These are phyloP conservation scores for Penicillium longicatenatum DNA, from an alignment of 495 filamentous ascomycete genomes.

Conservation along the genomic window DNA sequence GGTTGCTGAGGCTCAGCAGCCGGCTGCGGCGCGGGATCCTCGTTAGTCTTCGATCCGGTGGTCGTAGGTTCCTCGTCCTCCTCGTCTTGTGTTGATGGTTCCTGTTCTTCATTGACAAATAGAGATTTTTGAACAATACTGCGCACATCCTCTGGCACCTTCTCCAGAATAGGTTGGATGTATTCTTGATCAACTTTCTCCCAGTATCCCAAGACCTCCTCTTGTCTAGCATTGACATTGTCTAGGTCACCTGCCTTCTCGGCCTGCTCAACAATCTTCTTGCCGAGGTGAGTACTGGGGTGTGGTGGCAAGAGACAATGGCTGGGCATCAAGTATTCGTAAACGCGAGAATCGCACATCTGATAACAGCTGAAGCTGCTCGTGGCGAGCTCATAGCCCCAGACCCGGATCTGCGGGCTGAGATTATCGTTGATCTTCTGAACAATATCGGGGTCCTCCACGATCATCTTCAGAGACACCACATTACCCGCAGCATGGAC, in stretches of 20 bases:
- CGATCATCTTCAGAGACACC: slow-evolving; percentile 91
- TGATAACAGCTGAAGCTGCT: slow-evolving; percentile 90
- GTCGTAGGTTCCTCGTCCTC: slow-evolving; percentile 8
- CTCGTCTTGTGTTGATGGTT: slow-evolving; percentile 10
- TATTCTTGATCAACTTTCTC: slow-evolving; percentile 71
- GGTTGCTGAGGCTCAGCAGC: slow-evolving; percentile 10
- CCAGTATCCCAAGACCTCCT: slow-evolving; percentile 82
- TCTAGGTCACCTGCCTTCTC: slow-evolving; percentile 71
- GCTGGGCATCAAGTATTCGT: slow-evolving; percentile 94
- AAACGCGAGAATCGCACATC: slow-evolving; percentile 88
- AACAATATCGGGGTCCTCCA: slow-evolving; percentile 85
- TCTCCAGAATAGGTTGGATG: slow-evolving; percentile 70
- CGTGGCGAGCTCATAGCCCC: slow-evolving; percentile 84
- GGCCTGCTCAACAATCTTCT: slow-evolving; percentile 70
- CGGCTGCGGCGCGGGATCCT: slow-evolving; percentile 13
- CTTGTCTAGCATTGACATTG: slow-evolving; percentile 65
- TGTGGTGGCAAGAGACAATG: slow-evolving; percentile 91
- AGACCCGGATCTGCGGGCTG: slow-evolving; percentile 85
- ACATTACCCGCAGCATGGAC: slow-evolving; percentile 97
- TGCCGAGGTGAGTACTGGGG: slow-evolving; percentile 79
- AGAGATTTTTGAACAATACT: slow-evolving; percentile 43
- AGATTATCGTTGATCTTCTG: slow-evolving; percentile 87
- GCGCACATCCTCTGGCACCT: slow-evolving; percentile 49
- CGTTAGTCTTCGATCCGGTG: neutral
- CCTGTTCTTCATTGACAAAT: slow-evolving; percentile 29